Base-by-base conservation (phyloP, 192 early-diverging fungal species). In the Mortierella hygrophila region DNA sequence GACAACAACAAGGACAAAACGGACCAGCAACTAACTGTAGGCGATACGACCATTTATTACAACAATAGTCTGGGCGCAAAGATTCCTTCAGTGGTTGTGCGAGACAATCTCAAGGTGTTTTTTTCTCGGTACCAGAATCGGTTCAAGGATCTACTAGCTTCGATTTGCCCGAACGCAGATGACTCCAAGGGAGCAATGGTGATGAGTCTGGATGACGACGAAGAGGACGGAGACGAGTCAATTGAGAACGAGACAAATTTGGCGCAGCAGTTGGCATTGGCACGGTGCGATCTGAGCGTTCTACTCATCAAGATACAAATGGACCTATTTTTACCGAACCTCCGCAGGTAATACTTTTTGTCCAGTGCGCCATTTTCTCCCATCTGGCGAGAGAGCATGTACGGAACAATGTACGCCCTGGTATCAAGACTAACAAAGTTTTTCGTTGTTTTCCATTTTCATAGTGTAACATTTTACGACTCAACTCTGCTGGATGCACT, bases 101-200 rank as follows among this genome's bases (percentile, higher is more conserved):
- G 80, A 55, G 92, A 92, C 37, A 93, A 93, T 69, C 85, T 93
- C 40, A 85, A 88, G 29, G 84, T 89, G 4, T 93, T 91, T 57
- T 93, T 92, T 44, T 81, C 89, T 21, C 70, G 92, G 76, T 85
- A 87, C 75, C 75, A 84, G 74, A 72, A 90, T 89, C 75, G 81
- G 46, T 63, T 70, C 76, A 74, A 76, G 75, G 72, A 85, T n/a
- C 47, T 86, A 6, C 35, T 86, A 13, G 32, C 70, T 8, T 46
- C 76, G 21, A 63, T 86, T 32, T 80, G 65, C 15, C 75, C 72
- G 20, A 26, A 35, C 11, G 11, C 15, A 1, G 69, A 68, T 1
- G 57, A 49, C 63, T 65, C 79, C n/a, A 35, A 49, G 13, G 29
- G 60, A 32, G 60, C 60, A 2, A 54, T 80, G 47, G 60, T 49